phyloP scores from a whole-genome alignment of 2,329 filamentous ascomycete species.

The Catunica adiposa region DNA sequence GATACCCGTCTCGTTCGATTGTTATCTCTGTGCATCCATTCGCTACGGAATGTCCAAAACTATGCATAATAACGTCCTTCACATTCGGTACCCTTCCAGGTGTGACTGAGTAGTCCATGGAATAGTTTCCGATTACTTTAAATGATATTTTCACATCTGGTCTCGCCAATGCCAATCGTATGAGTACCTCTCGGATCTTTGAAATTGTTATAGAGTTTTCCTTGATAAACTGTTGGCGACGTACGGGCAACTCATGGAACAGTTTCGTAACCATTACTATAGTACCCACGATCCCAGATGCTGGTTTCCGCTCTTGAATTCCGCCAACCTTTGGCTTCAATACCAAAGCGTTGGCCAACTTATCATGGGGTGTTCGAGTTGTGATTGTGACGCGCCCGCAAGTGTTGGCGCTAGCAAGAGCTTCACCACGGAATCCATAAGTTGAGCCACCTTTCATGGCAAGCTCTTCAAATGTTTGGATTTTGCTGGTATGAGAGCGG shows the following conservation, averaged over 20 bases:
- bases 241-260: slow-evolving; percentile 45
- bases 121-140: slow-evolving; percentile 38
- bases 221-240: slow-evolving; percentile 41
- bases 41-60: slow-evolving; percentile 41
- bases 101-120: slow-evolving; percentile 32
- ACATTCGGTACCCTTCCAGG: slow-evolving; percentile 30
- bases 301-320: slow-evolving; percentile 19
- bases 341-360: slow-evolving; percentile 35
- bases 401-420: slow-evolving; percentile 47
- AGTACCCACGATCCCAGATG: slow-evolving; percentile 48
- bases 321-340: slow-evolving; percentile 24
- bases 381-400: slow-evolving; percentile 44
- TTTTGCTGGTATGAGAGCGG: slow-evolving; percentile 58
- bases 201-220: slow-evolving; percentile 38
- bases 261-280: slow-evolving; percentile 45
- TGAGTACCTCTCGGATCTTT: slow-evolving; percentile 43
- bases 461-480: slow-evolving; percentile 47
- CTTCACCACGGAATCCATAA: slow-evolving; percentile 64
- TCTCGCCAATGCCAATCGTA: slow-evolving; percentile 49
- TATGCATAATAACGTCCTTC: slow-evolving; percentile 41
- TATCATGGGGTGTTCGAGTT: slow-evolving; percentile 45
- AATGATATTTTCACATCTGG: slow-evolving; percentile 45
- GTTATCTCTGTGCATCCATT: slow-evolving; percentile 34
- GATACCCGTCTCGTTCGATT: slow-evolving; percentile 21
- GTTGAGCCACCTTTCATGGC: slow-evolving; percentile 36